Percentiles rank a stretch among this genome's conserved stretches.
These are phyloP conservation scores for Colletotrichum sublineola DNA, from an alignment of 2,329 filamentous ascomycete genomes.

Conservation along the genomic window DNA sequence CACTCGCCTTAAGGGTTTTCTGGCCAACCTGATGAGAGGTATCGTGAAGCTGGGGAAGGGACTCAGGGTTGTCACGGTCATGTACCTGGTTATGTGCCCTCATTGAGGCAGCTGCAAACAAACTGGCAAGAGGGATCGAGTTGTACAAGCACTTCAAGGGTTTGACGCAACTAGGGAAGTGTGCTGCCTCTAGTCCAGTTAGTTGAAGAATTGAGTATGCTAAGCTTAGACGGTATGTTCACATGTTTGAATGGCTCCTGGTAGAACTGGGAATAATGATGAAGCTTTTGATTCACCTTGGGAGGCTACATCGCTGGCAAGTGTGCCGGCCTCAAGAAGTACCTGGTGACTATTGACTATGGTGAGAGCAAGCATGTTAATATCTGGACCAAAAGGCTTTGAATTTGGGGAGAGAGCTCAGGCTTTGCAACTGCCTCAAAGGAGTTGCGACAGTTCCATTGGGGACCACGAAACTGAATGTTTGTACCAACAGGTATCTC, in stretches of 20 bases:
- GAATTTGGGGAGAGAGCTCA: neutral
- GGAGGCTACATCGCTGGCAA: neutral
- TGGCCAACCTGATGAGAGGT: constrained; percentile 6
- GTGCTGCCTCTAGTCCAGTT: neutral
- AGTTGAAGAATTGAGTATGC: neutral
- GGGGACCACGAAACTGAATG: neutral
- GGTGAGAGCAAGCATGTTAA: neutral
- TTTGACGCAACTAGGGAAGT: neutral
- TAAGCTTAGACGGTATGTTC: neutral
- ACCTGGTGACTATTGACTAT: neutral
- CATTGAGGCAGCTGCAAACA: neutral
- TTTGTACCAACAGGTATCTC: neutral
- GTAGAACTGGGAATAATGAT: neutral
- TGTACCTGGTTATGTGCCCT: neutral
- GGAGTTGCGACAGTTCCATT: neutral
- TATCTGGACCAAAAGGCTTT: neutral
- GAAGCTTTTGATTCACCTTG: neutral
- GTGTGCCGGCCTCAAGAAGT: neutral
- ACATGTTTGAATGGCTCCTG: neutral
- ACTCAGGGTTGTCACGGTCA: too few species aligned
- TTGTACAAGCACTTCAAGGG: neutral
- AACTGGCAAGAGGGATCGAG: neutral
- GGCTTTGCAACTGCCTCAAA: neutral
- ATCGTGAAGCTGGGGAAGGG: neutral
- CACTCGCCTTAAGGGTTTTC: neutral